Percentiles rank a stretch among this genome's conserved stretches.
Evolutionary conservation across 345 rosid species (phyloP).

Genomic region (Eucalyptus coolabah): DNA sequence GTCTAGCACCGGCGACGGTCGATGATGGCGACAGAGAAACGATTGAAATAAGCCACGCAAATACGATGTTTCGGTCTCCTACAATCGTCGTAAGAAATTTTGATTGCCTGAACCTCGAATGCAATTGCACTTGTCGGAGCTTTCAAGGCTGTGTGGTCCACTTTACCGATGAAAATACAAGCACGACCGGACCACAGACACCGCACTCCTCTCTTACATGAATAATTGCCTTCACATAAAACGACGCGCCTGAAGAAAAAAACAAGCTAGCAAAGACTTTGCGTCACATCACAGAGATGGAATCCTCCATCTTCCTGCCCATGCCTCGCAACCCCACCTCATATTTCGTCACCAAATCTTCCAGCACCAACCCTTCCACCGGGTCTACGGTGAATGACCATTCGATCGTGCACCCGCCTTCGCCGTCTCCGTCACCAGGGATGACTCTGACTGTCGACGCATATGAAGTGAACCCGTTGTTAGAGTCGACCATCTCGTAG

Average conservation of each 20-base stretch:
- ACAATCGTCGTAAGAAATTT: neutral
- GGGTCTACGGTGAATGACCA: conserved; percentile 57
- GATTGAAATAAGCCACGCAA: neutral
- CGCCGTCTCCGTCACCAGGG: conserved; percentile 1
- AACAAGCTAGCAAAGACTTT: neutral
- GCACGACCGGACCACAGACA: neutral
- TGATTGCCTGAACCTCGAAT: neutral
- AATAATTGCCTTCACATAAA: neutral
- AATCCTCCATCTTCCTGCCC: conserved; percentile 25
- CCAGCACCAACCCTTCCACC: conserved; percentile 27
- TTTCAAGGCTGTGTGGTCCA: neutral
- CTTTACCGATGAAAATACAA: neutral
- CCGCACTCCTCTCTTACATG: neutral
- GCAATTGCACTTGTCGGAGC: neutral
- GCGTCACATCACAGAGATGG: neutral
- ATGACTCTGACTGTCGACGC: conserved; percentile 28
- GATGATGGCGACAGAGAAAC: neutral
- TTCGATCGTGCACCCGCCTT: conserved; percentile 36
- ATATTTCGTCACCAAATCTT: conserved; percentile 23
- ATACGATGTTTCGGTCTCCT: neutral
- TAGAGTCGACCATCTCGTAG: conserved; percentile 50
- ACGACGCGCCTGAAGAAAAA: neutral
- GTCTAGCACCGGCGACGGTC: neutral
- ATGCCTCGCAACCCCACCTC: conserved; percentile 14
- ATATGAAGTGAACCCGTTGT: conserved; percentile 47